Conservation (phyloP, 2,329 filamentous ascomycete genomes). For the Fusarium torreyae region DNA sequence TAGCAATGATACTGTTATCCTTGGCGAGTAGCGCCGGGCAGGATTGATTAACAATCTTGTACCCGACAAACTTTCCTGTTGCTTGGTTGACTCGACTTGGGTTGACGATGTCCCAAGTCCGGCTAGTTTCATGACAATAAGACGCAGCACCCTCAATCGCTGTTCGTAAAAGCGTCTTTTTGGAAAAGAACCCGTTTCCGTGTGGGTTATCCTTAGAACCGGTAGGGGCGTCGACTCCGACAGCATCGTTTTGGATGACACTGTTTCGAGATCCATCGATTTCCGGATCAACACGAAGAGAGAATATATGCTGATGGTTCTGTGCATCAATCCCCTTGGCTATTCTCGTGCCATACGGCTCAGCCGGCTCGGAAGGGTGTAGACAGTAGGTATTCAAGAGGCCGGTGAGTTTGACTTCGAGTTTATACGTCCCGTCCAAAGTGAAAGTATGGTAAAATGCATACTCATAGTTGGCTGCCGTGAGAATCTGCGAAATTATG, state of each 20-base stretch:
- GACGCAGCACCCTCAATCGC: slow-evolving; percentile 78
- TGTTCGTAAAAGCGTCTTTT: slow-evolving; percentile 84
- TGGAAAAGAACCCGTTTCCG: slow-evolving; percentile 91
- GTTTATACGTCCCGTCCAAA: slow-evolving; percentile 76
- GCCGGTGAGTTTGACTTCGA: slow-evolving; percentile 69
- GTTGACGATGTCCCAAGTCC: slow-evolving; percentile 94
- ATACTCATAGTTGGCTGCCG: slow-evolving; percentile 77
- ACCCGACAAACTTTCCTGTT: slow-evolving; percentile 86
- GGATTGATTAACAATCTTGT: slow-evolving; percentile 92
- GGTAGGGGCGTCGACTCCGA: slow-evolving; percentile 78
- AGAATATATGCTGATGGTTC: slow-evolving; percentile 81
- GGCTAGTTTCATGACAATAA: slow-evolving; percentile 83
- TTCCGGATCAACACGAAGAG: slow-evolving; percentile 75
- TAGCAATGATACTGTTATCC: slow-evolving; percentile 86
- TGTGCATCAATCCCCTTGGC: slow-evolving; percentile 74
- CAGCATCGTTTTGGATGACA: slow-evolving; percentile 82
- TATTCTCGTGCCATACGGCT: slow-evolving; percentile 76
- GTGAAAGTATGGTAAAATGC: slow-evolving; percentile 58
- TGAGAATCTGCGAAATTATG: slow-evolving; percentile 76
- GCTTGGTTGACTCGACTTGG: slow-evolving; percentile 85
- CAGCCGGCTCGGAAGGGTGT: slow-evolving; percentile 55
- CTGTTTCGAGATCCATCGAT: slow-evolving; percentile 74
- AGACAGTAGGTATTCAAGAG: slow-evolving; percentile 62
- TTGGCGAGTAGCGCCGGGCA: slow-evolving; percentile 86
- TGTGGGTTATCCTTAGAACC: slow-evolving; percentile 87